Percentiles rank a stretch among this genome's conserved stretches.
Evolutionary conservation across 768 basidiomycete genomes (phyloP).

Genomic region (Phylloporus rhodoxanthus): DNA sequence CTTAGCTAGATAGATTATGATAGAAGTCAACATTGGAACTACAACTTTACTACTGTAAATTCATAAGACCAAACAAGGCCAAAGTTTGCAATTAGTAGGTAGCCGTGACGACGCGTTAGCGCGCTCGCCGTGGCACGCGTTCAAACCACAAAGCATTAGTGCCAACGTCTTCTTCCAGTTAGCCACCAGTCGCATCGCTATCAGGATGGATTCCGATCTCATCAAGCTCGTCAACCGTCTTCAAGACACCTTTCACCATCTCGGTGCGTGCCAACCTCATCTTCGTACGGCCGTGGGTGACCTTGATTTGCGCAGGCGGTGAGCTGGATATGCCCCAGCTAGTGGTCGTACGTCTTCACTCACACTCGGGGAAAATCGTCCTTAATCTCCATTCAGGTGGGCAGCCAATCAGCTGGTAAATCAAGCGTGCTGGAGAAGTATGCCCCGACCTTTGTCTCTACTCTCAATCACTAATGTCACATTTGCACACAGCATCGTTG

Average conservation of each 20-base stretch:
- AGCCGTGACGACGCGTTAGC: constrained; percentile 31
- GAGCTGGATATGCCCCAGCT: constrained; percentile 92
- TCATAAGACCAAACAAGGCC: constrained; percentile 18
- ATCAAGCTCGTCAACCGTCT: constrained; percentile 93
- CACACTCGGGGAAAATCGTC: background rate
- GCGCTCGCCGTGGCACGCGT: constrained; percentile 17
- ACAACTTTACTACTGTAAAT: too few relatives aligned
- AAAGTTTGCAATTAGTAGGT: constrained; percentile 22
- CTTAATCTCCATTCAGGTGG: constrained; percentile 52
- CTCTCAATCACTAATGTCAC: background rate
- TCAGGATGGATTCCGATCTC: constrained; percentile 84
- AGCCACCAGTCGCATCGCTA: background rate
- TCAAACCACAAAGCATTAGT: constrained; percentile 1
- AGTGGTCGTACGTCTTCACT: constrained; percentile 60
- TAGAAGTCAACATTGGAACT: too few relatives aligned
- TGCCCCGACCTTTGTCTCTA: constrained; percentile 27
- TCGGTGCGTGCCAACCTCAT: constrained; percentile 49
- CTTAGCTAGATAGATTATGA: constrained; percentile 23
- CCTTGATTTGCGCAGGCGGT: constrained; percentile 48
- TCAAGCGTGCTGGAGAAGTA: constrained; percentile 95
- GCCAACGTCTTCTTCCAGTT: constrained; percentile 4
- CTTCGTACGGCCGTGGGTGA: background rate
- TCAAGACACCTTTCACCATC: constrained; percentile 86
- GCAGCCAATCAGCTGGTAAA: constrained; percentile 95
- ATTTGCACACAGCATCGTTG: constrained; percentile 67